Base-by-base conservation (phyloP, 805 yeast genomes). In the Crinitomyces ghanaensis region DNA sequence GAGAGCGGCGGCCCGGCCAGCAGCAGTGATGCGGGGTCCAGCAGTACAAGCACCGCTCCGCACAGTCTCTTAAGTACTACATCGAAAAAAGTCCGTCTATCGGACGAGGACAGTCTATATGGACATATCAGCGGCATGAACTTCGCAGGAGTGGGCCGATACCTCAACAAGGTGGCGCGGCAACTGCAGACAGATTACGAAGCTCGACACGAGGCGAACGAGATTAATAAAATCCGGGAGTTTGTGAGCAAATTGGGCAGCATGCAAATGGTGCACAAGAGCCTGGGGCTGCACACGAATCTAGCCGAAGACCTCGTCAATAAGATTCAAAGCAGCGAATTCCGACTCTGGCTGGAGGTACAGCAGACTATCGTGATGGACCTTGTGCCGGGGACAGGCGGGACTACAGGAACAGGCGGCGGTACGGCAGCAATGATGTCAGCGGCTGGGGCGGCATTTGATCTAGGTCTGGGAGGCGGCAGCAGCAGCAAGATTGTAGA, bases 71-170 rank as follows among this genome's bases (percentile, higher is more conserved):
- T 9, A 12, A 12, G 16, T 5, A 15, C 30, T 11, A 19, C 25
- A 9, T 27, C 35, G 11, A 42, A 48, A 32, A 43, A 47, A 28
- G 50, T 51, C 5, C 30, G 39, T 6, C 38, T 53, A 7, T 39
- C 50, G 4, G 37, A 33, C 8, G 25, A 60, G 23, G 83, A 77
- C 42, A 59, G 63, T 7, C 58, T 77, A 4, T 71, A 62, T 44
- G 58, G 57, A 2, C 53, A 65, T 5, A 60, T 86, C 11, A 70
- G 74, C 40, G 71, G 73, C 48, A 56, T 74, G 36, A 85, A 85
- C 42, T 86, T 91, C 54, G 79, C 86, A 2, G 66, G 74, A 17
- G 77, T 86, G 22, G 96, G 96, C 2, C 67, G 72, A 5, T 64
- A 66, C 17, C 63, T 91, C 28, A 86, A 84, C 51, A 53, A 61